Evolutionary conservation across 2,329 filamentous ascomycete genomes (phyloP).

Genomic region (Daldinia sp.): DNA sequence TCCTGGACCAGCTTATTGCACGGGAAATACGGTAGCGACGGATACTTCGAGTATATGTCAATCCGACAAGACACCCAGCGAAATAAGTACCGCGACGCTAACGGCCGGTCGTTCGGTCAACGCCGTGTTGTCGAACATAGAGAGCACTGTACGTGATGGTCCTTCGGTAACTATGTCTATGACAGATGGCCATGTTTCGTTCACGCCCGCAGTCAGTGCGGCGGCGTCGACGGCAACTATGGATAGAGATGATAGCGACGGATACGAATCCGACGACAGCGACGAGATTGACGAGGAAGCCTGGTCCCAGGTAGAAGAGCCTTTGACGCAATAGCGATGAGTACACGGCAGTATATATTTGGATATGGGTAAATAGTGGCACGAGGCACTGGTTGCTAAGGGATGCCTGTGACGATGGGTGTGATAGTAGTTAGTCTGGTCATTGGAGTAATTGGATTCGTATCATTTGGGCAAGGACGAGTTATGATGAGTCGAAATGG

Average conservation of each 20-base stretch:
- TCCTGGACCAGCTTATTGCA: slow-evolving; percentile 46
- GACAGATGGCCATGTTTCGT: background rate
- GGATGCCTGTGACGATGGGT: too few species aligned
- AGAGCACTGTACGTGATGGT: slow-evolving; percentile 12
- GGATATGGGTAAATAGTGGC: background rate
- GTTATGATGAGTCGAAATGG: background rate
- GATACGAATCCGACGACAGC: slow-evolving; percentile 13
- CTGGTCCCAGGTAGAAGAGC: slow-evolving; percentile 30
- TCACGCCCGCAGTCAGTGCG: background rate
- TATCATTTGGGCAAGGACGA: background rate
- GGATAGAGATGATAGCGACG: background rate
- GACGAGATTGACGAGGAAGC: slow-evolving; percentile 24
- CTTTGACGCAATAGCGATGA: background rate
- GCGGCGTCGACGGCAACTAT: background rate
- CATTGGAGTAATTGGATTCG: background rate
- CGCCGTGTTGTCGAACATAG: slow-evolving; percentile 22
- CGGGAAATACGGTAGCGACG: slow-evolving; percentile 42
- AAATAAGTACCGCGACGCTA: slow-evolving; percentile 22
- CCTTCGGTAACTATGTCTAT: background rate
- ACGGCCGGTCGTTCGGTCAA: slow-evolving; percentile 33
- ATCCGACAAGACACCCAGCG: slow-evolving; percentile 21
- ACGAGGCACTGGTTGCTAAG: background rate
- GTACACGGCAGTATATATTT: background rate
- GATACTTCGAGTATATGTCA: slow-evolving; percentile 28
- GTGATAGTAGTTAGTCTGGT: background rate